These are phyloP conservation scores for Camptophora hylomeconis DNA, from an alignment of 2,329 filamentous ascomycete genomes.

Conservation along the genomic window DNA sequence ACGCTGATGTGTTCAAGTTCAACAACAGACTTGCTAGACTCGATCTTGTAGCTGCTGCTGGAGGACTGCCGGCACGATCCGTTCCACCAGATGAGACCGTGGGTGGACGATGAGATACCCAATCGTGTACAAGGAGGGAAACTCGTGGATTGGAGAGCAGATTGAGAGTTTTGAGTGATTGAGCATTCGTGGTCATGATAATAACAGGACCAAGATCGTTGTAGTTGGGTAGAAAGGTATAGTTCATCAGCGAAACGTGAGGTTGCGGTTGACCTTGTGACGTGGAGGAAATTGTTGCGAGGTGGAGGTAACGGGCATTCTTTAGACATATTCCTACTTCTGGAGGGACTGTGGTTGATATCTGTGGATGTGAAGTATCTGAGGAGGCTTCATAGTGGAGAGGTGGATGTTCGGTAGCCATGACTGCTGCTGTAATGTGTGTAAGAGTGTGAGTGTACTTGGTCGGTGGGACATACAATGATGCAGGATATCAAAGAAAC, in stretches of 20 bases:
- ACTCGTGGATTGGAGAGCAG: conserved; percentile 74
- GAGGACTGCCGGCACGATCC: conserved; percentile 46
- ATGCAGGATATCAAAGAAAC: too few relatives aligned
- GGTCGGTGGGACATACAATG: too few relatives aligned
- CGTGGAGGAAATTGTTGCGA: conserved; percentile 58
- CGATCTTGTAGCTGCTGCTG: conserved; percentile 49
- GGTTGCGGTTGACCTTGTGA: conserved; percentile 51
- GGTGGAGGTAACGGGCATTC: conserved; percentile 92
- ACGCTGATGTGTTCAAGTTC: conserved; percentile 78
- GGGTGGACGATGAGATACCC: conserved; percentile 84
- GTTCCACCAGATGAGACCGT: conserved; percentile 44
- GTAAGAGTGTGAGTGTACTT: too few relatives aligned
- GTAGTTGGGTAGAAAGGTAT: conserved; percentile 69
- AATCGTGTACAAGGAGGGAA: conserved; percentile 92
- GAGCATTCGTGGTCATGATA: conserved; percentile 80
- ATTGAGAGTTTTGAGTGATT: conserved; percentile 59
- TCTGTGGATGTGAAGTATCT: conserved; percentile 57
- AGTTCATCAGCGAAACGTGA: conserved; percentile 96
- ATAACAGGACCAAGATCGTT: conserved; percentile 55
- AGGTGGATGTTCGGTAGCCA: conserved; percentile 57
- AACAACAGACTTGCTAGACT: conserved; percentile 72
- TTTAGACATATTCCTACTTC: conserved; percentile 86
- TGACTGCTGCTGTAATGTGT: too few relatives aligned
- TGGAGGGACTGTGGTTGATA: conserved; percentile 56
- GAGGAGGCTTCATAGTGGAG: conserved; percentile 65